Evolutionary conservation across 805 yeast species (phyloP).

Genomic region (Dipodascus geniculatus): DNA sequence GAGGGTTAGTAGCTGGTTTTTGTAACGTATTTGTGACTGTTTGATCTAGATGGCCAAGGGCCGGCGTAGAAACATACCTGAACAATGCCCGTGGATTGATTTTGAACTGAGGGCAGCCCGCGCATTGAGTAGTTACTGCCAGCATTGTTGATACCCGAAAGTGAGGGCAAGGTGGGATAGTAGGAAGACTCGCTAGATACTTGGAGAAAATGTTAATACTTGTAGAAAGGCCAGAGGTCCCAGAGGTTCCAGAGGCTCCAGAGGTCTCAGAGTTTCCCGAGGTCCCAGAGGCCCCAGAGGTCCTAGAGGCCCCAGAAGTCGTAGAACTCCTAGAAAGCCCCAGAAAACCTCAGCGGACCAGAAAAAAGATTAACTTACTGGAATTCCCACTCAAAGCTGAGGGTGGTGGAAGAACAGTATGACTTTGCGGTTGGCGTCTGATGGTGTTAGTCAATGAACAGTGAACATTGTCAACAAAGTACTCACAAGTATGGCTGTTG

Average conservation of each 20-base stretch:
- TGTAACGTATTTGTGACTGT: background rate
- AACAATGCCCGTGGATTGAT: background rate
- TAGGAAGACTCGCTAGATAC: slow-evolving; percentile 14
- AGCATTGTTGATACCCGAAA: slow-evolving; percentile 13
- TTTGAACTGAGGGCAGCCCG: slow-evolving; percentile 6
- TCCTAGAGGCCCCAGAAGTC: slow-evolving; percentile 21
- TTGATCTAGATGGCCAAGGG: too few relatives aligned
- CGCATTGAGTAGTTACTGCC: slow-evolving; percentile 16
- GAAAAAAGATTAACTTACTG: slow-evolving; percentile 6
- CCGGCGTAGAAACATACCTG: background rate
- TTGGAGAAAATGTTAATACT: slow-evolving; percentile 9
- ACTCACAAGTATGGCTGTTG: slow-evolving; percentile 21
- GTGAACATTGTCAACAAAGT: background rate
- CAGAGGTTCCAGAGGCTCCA: slow-evolving; percentile 12
- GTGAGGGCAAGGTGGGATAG: slow-evolving; percentile 21
- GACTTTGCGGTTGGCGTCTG: slow-evolving; percentile 10
- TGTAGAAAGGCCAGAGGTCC: slow-evolving; percentile 4
- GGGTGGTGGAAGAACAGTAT: slow-evolving; percentile 26
- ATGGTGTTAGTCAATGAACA: background rate
- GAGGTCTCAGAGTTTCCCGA: slow-evolving; percentile 11
- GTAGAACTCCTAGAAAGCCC: background rate
- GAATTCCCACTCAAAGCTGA: slow-evolving; percentile 16
- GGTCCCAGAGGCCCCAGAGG: slow-evolving; percentile 23
- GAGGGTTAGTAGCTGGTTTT: too few relatives aligned
- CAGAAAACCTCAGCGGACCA: slow-evolving; percentile 1